Percentiles rank a stretch among this genome's conserved stretches.
These are phyloP conservation scores for Chrysoporthe deuterocubensis DNA, from an alignment of 2,329 filamentous ascomycete species.

Conservation along the genomic window DNA sequence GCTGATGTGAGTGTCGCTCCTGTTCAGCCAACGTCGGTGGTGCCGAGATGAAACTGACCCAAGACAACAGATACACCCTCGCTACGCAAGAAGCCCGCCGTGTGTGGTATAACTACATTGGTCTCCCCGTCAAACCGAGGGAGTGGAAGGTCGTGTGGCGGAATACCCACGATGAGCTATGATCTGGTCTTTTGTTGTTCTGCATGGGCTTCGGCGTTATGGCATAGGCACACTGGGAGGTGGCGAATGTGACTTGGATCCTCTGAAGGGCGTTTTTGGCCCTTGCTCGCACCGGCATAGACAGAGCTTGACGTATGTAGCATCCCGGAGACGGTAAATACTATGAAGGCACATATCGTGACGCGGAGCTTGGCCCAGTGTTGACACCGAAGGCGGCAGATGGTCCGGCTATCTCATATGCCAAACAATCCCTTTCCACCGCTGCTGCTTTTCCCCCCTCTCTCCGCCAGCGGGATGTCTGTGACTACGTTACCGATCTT, in stretches of 20 bases:
- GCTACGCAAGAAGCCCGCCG: conserved; percentile 50
- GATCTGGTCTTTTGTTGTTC: conserved; percentile 21
- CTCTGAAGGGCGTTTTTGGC: not conserved
- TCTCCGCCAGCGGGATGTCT: conserved; percentile 45
- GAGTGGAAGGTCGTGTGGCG: conserved; percentile 52
- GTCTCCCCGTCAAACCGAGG: conserved; percentile 54
- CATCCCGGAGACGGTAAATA: not conserved
- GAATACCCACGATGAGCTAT: conserved; percentile 50
- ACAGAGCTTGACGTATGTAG: not conserved
- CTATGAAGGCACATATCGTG: not conserved
- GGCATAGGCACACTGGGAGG: not conserved
- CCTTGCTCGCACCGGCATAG: not conserved
- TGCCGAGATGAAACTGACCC: conserved; percentile 10
- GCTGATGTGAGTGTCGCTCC: conserved; percentile 63
- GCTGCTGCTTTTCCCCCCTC: conserved; percentile 8
- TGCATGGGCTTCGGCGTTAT: conserved; percentile 16
- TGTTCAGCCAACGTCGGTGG: not conserved
- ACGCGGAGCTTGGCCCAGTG: not conserved
- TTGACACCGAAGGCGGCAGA: not conserved
- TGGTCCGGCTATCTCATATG: conserved; percentile 13
- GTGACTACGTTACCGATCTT: conserved; percentile 76
- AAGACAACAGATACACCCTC: conserved; percentile 45
- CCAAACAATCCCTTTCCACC: conserved; percentile 18
- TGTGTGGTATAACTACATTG: conserved; percentile 55
- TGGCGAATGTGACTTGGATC: not conserved